Base-by-base conservation (phyloP, 2,329 filamentous ascomycete species). In the Lachnellula hyalina region DNA sequence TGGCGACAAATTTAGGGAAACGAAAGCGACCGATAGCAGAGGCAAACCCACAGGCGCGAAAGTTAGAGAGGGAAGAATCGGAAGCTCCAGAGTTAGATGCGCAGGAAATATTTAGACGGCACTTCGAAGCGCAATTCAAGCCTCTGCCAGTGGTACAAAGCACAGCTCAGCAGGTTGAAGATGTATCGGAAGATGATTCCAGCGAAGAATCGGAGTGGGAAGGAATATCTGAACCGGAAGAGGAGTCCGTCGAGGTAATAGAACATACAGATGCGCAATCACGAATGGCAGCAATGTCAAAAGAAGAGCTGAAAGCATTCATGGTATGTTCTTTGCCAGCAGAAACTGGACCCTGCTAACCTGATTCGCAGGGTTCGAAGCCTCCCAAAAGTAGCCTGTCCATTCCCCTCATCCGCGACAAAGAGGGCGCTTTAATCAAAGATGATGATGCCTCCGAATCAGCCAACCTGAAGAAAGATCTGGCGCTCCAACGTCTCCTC, bases 41-140 rank as follows among this genome's bases (percentile, higher is more conserved):
- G 62, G 63, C 51, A 65, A 68, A 19, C 57, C 65, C 51, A 19
- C 23, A 47, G 25, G 45, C 49, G 15, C 34, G 38, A 5, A 40
- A 50, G 58, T 55, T 62, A 57, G 15, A 60, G 48, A 47, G 60
- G 63, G 53, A 51, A 48, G 36, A 59, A 61, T 48, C 65, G 11
- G 52, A 50, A 3, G 65, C 34, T 40, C 60, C 40, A 5, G 65
- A 74, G 41, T 75, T 81, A 60, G 79, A 85, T 55, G 78, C 87
- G 12, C 84, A 89, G 63, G 89, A 86, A 53, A 80, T 92, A 55
- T 89, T 99, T 66, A 84, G 85, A 55, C 83, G 83, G 63, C 87
- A 93, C 68, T 97, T 97, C 68, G 94, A 96, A 73, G 83, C 89
- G 28, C 85, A 88, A 68, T 97, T 96, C 74, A 82, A 84, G 68